Conservation (phyloP, 2,329 filamentous ascomycete genomes). For the Phialophora expanda region DNA sequence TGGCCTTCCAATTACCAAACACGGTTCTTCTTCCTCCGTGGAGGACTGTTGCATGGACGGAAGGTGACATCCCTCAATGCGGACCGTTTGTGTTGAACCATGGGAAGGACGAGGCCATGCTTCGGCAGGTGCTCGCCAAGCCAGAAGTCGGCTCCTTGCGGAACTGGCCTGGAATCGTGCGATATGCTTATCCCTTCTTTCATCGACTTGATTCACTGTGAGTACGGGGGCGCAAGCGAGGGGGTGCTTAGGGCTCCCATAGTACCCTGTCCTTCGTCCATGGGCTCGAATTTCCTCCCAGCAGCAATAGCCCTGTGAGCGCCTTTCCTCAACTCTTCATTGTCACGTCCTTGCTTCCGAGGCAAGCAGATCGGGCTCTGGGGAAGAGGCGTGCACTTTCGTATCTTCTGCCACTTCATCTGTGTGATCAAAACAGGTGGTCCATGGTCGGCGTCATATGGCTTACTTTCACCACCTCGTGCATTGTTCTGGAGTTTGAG, state of each 20-base stretch:
- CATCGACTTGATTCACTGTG: neutral
- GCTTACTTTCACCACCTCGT: neutral
- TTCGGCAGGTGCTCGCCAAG: neutral
- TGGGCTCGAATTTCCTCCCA: neutral
- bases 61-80: constrained; percentile 48
- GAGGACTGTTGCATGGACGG: constrained; percentile 56
- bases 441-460: neutral
- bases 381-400: neutral
- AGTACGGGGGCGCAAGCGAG: neutral
- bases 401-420: neutral
- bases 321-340: neutral
- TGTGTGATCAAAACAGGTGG: neutral
- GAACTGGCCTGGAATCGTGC: neutral
- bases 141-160: neutral
- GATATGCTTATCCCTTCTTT: neutral
- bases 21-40: constrained; percentile 49
- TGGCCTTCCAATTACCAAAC: constrained; percentile 57
- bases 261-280: neutral
- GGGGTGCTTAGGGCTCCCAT: neutral
- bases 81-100: neutral
- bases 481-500: neutral
- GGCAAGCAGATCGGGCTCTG: neutral
- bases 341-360: neutral
- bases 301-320: neutral
- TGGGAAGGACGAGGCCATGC: neutral